These are phyloP conservation scores for Setaria italica DNA, from an alignment of 202 grass and related monocot species.

Conservation along the genomic window DNA sequence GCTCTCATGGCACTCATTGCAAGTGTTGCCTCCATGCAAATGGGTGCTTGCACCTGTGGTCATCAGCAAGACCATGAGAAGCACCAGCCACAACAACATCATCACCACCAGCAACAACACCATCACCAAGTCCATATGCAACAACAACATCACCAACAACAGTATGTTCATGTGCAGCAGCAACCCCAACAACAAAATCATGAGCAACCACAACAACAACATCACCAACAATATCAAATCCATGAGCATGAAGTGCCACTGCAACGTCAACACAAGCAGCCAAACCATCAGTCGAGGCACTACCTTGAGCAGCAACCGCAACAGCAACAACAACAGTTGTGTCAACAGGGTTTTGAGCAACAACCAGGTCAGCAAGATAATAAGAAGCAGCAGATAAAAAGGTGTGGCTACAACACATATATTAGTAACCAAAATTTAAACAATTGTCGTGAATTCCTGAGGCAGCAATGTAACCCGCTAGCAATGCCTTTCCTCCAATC, in stretches of 20 bases:
- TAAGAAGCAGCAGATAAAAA: neutral
- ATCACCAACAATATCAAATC: neutral
- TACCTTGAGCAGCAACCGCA: neutral
- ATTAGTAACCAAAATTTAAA: neutral
- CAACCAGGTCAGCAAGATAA: too few species aligned
- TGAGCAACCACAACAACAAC: neutral
- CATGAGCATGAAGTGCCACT: neutral
- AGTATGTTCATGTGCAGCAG: neutral
- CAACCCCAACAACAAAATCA: neutral
- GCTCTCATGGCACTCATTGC: neutral
- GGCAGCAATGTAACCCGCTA: conserved; percentile 2
- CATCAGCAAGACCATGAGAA: neutral
- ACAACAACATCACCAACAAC: neutral
- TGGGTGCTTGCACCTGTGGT: neutral
- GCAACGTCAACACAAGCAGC: neutral
- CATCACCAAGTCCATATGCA: too few species aligned
- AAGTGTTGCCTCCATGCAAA: neutral
- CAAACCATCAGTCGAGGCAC: too few species aligned
- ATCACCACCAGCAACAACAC: neutral
- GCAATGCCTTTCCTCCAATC: neutral
- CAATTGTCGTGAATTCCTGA: conserved; percentile 20
- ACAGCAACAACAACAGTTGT: neutral
- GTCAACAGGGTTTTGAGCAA: too few species aligned
- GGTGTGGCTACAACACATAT: neutral
- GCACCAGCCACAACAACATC: neutral